These are phyloP conservation scores for Flaveria linearis DNA, from an alignment of 129 eudicot genomes.

Conservation along the genomic window DNA sequence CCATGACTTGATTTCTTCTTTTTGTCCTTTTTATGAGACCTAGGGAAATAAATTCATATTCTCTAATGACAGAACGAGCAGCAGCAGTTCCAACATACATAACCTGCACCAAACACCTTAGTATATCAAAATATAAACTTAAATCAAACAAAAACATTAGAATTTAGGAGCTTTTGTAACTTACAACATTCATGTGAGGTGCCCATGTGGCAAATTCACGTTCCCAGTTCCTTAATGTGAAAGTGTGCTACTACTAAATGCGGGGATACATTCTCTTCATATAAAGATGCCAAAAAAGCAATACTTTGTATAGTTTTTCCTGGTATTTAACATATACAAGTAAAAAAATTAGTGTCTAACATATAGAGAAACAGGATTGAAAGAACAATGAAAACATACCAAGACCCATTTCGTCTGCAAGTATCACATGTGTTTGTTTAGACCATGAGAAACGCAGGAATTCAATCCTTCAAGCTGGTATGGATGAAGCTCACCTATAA, in stretches of 20 bases:
- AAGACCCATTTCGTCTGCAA: slow-evolving; percentile 99
- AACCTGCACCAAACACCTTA: slow-evolving; percentile 50
- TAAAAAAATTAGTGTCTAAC: background rate
- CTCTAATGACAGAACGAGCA: slow-evolving; percentile 71
- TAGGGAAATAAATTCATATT: slow-evolving; percentile 85
- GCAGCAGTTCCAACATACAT: slow-evolving; percentile 91
- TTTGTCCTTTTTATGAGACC: slow-evolving; percentile 60
- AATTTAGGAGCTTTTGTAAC: slow-evolving; percentile 34
- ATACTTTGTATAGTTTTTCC: slow-evolving; percentile 98
- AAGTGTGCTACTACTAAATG: slow-evolving; percentile 95
- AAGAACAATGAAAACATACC: slow-evolving; percentile 48
- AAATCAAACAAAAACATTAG: background rate
- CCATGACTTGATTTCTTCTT: slow-evolving; percentile 70
- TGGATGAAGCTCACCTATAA: slow-evolving; percentile 89
- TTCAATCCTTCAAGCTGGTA: slow-evolving; percentile 99
- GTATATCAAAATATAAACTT: slow-evolving; percentile 12
- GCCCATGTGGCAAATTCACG: slow-evolving; percentile 99
- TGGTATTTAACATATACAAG: slow-evolving; percentile 33
- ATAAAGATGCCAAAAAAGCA: slow-evolving; percentile 88
- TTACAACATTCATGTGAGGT: slow-evolving; percentile 97
- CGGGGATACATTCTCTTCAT: slow-evolving; percentile 69
- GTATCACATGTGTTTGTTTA: slow-evolving; percentile 94
- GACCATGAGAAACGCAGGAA: slow-evolving; percentile 89
- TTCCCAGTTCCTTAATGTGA: slow-evolving; percentile 99
- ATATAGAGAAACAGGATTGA: background rate